phyloP scores from a whole-genome alignment of 2,329 filamentous ascomycete species.

The Aureobasidium vineae region DNA sequence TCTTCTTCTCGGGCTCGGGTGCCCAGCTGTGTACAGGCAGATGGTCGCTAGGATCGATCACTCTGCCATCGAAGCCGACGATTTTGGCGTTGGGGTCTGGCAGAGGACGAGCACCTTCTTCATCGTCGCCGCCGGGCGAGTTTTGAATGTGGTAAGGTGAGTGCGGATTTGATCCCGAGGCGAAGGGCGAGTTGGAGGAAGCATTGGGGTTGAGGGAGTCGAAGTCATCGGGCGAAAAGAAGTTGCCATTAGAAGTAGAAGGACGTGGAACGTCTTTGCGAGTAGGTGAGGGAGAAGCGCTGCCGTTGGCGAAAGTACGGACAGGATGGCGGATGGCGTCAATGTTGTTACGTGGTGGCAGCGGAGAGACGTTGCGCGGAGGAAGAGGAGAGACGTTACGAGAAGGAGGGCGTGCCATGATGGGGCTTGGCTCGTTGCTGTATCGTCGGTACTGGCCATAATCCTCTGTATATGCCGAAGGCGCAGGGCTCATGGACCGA shows the following conservation, averaged over 20 bases:
- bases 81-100: conserved; percentile 59
- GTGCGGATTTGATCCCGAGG: conserved; percentile 29
- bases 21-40: conserved; percentile 75
- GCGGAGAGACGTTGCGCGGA: conserved; percentile 29
- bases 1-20: conserved; percentile 67
- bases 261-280: conserved; percentile 69
- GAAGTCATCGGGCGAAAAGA: conserved; percentile 74
- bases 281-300: conserved; percentile 43
- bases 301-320: conserved; percentile 20
- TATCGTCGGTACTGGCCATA: conserved; percentile 7
- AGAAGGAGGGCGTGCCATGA: conserved; percentile 36
- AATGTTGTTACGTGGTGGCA: conserved; percentile 38
- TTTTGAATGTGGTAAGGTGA: conserved; percentile 32
- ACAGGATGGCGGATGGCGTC: conserved; percentile 35
- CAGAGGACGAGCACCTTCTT: conserved; percentile 31
- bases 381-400: conserved; percentile 26
- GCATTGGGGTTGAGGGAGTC: conserved; percentile 64
- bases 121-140: neutral
- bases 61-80: conserved; percentile 70
- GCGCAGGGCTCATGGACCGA: conserved; percentile 36
- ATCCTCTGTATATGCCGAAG: conserved; percentile 26
- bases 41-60: conserved; percentile 78
- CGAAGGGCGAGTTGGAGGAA: conserved; percentile 24
- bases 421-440: conserved; percentile 30
- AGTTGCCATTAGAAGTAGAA: conserved; percentile 52